Base-by-base conservation (phyloP, 257 asterid species). In the Jacaranda mimosifolia region DNA sequence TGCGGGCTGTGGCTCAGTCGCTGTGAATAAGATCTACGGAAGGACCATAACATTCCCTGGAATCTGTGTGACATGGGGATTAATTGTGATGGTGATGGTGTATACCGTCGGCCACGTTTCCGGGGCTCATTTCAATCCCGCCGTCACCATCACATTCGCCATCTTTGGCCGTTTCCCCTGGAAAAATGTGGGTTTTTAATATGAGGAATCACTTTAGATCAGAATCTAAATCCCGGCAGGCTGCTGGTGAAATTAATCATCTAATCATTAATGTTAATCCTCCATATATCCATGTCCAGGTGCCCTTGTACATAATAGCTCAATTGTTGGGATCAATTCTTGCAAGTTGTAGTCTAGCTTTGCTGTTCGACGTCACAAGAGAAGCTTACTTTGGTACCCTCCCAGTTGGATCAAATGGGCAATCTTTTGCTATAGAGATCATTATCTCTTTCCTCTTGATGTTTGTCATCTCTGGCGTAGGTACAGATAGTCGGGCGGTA, bases 101-200 rank as follows among this genome's bases (percentile, higher is more conserved):
- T 92, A 92, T 36, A 42, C 96, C 0, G 83, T 94, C 4, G 97
- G 96, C 1, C 98, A 94, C 26, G 85, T 94, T 2, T 94, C 97
- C 12, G 97, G 96, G n/a, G 98, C 96, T 8, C 98, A 94, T 76
- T 90, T 94, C 60, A 94, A 94, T 58, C 97, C 97, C 0, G 96
- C 97, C 0, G 97, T 94, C 46, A 89, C 96, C 4, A 2, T 94
- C 67, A 58, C 97, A 32, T 83, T 69, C 66, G 91, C 92, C 74
- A 9, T 87, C 13, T 86, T 85, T 15, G 72, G 91, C 0, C 89
- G 90, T 1, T 88, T 94, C 13, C 89, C 94, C 0, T 91, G 97
- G 97, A 91, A 86, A 55, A 86, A 90, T 83, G 97, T 94, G 13
- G 6, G 52, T 2, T 12, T 49, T 21, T 5, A 42, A 5, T 42